phyloP scores from a whole-genome alignment of 2,329 filamentous ascomycete species.

The Dryadomyces quercus-mongolicae region DNA sequence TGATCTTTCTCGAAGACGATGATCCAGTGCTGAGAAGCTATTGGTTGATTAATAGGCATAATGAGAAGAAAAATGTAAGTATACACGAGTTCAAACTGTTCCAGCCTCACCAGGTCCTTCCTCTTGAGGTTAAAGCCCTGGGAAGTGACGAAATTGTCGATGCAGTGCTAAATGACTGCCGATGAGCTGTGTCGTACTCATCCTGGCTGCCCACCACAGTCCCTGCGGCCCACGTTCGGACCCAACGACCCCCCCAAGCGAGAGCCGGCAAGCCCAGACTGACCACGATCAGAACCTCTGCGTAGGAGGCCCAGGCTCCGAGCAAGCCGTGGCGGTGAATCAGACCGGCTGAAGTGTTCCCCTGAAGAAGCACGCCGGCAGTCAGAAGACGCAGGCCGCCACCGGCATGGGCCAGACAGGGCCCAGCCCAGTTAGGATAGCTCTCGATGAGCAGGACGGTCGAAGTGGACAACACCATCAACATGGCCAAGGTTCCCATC shows the following conservation, averaged over 20 bases:
- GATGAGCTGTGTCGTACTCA: too few species aligned
- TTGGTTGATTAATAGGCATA: too few species aligned
- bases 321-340: conserved; percentile 17
- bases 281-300: conserved; percentile 19
- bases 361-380: conserved; percentile 18
- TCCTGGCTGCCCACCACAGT: conserved; percentile 1
- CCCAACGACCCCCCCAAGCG: conserved; percentile 15
- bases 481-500: conserved; percentile 18
- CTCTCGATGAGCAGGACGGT: conserved; percentile 22
- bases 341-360: conserved; percentile 15
- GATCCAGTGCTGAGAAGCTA: too few species aligned
- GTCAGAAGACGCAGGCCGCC: conserved; percentile 20
- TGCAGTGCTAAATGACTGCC: too few species aligned
- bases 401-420: conserved; percentile 21
- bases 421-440: conserved; percentile 20
- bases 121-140: too few species aligned
- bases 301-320: conserved; percentile 18
- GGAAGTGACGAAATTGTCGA: too few species aligned
- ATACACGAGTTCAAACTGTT: too few species aligned
- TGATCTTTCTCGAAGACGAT: too few species aligned
- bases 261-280: conserved; percentile 18
- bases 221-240: conserved; percentile 19
- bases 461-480: conserved; percentile 16
- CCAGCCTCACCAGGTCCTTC: too few species aligned
- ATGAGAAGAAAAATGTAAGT: background rate